Conservation (phyloP, 495 filamentous ascomycete genomes). For the Cercophora scortea region DNA sequence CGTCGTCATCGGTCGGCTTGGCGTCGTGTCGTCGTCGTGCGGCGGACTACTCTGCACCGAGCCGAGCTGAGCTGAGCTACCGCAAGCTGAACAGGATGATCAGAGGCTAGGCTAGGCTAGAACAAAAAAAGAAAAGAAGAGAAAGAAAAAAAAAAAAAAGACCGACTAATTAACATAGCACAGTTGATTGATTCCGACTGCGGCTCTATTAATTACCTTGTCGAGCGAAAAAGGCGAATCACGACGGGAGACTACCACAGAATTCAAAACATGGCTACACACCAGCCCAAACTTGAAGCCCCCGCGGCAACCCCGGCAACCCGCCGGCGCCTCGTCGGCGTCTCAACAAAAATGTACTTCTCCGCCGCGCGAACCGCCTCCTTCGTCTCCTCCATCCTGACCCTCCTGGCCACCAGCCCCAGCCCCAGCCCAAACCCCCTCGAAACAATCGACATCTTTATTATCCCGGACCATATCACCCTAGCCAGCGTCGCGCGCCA, state of each 20-base stretch:
- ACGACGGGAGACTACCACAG: background rate
- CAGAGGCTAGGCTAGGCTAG: no score
- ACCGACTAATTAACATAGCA: no score
- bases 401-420: slow-evolving; percentile 25
- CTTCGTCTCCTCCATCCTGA: slow-evolving; percentile 54
- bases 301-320: slow-evolving; percentile 24
- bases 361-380: slow-evolving; percentile 51
- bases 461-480: slow-evolving; percentile 70
- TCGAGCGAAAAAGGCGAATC: no score
- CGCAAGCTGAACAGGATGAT: no score
- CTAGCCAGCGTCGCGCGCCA: slow-evolving; percentile 50
- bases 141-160: no score
- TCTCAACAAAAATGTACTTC: slow-evolving; percentile 84
- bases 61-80: no score
- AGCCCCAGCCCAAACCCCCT: slow-evolving; percentile 28
- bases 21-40: no score
- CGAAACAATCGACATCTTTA: slow-evolving; percentile 44
- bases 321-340: slow-evolving; percentile 64
- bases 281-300: background rate
- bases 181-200: no score
- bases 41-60: no score
- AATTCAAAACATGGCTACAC: background rate
- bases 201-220: no score
- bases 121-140: no score
- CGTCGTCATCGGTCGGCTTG: no score